phyloP scores from a whole-genome alignment of 2,329 filamentous ascomycete species.

The Penicillium sp. region DNA sequence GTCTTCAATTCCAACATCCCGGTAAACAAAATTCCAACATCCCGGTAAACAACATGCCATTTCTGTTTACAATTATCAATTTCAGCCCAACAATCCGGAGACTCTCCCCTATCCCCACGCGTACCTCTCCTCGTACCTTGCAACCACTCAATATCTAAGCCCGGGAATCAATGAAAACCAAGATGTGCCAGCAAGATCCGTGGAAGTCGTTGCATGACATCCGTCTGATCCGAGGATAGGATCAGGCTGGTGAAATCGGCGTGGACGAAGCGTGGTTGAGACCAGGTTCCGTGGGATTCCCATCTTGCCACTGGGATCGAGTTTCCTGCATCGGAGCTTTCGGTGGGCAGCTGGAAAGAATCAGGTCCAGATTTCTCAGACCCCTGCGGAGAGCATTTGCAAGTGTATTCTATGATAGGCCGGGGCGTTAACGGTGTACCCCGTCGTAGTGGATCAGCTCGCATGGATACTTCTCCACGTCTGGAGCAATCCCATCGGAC shows the following conservation, averaged over 20 bases:
- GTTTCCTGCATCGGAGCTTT: not conserved
- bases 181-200: not conserved
- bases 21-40: not conserved
- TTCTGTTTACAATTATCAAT: no score
- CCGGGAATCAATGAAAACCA: constrained; percentile 10
- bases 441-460: constrained; percentile 15
- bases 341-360: not conserved
- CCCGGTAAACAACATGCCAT: no score
- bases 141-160: not conserved
- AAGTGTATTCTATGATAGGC: constrained; percentile 11
- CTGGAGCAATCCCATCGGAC: not conserved
- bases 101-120: not conserved
- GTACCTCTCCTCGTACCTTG: constrained; percentile 4
- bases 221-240: constrained; percentile 9
- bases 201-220: constrained; percentile 1
- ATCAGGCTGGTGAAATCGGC: not conserved
- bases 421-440: not conserved
- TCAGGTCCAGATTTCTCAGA: not conserved
- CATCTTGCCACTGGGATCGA: constrained; percentile 1
- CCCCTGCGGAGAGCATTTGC: not conserved
- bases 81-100: not conserved
- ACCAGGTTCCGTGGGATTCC: constrained; percentile 1
- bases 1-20: not conserved
- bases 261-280: not conserved
- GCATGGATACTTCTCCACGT: constrained; percentile 18